Conservation (phyloP, 2,329 filamentous ascomycete species). For the Exophiala sp. region DNA sequence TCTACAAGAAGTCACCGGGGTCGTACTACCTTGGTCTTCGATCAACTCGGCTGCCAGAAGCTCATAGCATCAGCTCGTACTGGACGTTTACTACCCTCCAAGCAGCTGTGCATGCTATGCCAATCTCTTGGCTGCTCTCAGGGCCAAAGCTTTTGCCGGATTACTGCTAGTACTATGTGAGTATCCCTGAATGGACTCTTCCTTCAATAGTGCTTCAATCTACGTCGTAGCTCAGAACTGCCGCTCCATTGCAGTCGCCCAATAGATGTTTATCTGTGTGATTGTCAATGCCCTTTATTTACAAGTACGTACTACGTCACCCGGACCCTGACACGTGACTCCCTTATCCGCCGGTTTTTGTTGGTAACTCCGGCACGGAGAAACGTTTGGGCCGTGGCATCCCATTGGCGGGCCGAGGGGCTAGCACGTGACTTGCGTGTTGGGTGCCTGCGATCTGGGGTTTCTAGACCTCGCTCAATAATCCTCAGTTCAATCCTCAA, state of each 20-base stretch:
- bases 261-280: no score
- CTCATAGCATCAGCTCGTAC: no score
- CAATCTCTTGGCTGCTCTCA: neutral
- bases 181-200: neutral
- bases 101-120: no score
- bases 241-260: neutral
- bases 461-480: neutral
- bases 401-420: neutral
- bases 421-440: neutral
- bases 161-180: neutral
- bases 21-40: no score
- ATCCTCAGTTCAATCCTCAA: neutral
- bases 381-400: neutral
- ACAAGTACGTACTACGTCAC: no score
- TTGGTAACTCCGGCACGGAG: conserved; percentile 5
- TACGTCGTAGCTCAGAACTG: neutral
- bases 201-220: neutral
- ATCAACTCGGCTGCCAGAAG: no score
- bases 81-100: no score
- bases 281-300: no score
- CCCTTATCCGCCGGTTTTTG: neutral
- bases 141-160: neutral
- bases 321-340: conserved; percentile 4
- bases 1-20: no score
- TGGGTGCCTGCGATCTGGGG: neutral